Conservation (phyloP, 2,329 filamentous ascomycete species). For the Trichothecium roseum region DNA sequence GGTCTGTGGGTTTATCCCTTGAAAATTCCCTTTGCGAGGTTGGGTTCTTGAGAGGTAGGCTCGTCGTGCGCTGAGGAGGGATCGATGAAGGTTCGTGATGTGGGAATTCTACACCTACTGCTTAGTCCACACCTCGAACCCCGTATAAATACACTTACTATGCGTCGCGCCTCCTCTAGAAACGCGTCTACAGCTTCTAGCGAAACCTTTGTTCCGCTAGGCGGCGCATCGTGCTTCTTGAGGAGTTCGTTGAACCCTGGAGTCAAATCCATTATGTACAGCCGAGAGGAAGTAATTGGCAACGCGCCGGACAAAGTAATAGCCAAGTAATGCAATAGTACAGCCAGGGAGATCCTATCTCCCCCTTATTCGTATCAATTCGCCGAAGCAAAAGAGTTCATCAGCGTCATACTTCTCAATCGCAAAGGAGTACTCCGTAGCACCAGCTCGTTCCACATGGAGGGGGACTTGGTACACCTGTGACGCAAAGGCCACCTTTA, state of each 20-base stretch:
- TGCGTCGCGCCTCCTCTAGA: constrained; percentile 85
- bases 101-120: constrained; percentile 58
- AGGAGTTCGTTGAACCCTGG: constrained; percentile 59
- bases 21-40: constrained; percentile 41
- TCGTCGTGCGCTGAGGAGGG: constrained; percentile 75
- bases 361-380: background rate
- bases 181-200: constrained; percentile 66
- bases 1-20: constrained; percentile 28
- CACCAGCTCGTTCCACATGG: too few relatives aligned
- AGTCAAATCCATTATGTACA: constrained; percentile 49
- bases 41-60: constrained; percentile 80
- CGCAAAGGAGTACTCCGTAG: too few relatives aligned
- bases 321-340: too few relatives aligned
- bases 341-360: background rate
- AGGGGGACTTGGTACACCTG: too few relatives aligned
- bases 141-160: constrained; percentile 44
- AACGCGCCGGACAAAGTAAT: too few relatives aligned
- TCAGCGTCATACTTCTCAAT: too few relatives aligned
- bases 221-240: constrained; percentile 43
- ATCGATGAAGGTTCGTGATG: constrained; percentile 67
- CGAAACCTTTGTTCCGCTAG: constrained; percentile 31
- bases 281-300: too few relatives aligned
- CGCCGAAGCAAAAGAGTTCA: too few relatives aligned
- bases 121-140: background rate
- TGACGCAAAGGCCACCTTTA: too few relatives aligned